Conservation (phyloP, 1,139 yeast genomes). For the Suhomyces chickasaworum region DNA sequence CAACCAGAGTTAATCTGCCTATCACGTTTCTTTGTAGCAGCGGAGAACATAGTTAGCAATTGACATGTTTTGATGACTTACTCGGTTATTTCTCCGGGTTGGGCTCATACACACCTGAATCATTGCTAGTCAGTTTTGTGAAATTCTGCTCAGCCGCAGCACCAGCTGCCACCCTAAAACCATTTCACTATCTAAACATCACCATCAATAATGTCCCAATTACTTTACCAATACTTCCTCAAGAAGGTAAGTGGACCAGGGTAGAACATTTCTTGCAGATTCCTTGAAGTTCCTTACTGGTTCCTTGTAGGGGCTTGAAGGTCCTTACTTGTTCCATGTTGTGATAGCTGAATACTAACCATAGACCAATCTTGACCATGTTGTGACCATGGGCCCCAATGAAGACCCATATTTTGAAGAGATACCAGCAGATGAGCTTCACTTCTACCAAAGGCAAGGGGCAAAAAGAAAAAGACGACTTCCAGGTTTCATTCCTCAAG, state of each 20-base stretch:
- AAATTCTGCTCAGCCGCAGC: conserved; percentile 6
- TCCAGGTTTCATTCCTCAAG: conserved; percentile 56
- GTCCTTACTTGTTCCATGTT: too few species aligned
- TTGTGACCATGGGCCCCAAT: conserved; percentile 34
- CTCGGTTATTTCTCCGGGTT: neutral
- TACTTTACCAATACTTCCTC: conserved; percentile 37
- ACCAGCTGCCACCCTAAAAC: neutral
- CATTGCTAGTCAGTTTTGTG: neutral
- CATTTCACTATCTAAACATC: neutral
- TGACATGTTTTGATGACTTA: neutral
- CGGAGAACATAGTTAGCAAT: neutral
- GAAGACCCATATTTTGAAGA: conserved; percentile 53
- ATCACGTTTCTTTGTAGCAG: neutral
- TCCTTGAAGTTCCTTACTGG: too few species aligned
- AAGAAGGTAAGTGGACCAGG: conserved; percentile 42
- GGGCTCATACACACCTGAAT: neutral
- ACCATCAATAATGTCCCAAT: conserved; percentile 23
- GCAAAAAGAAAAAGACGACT: conserved; percentile 49
- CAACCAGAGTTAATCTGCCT: too few species aligned
- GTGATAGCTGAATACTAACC: too few species aligned
- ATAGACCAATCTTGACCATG: conserved; percentile 41
- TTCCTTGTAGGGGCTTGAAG: too few species aligned
- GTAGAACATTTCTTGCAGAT: too few species aligned
- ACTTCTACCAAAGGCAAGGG: conserved; percentile 49
- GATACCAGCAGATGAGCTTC: conserved; percentile 49